phyloP scores from a whole-genome alignment of 768 basidiomycete species.

The Ephemerocybe angulata region DNA sequence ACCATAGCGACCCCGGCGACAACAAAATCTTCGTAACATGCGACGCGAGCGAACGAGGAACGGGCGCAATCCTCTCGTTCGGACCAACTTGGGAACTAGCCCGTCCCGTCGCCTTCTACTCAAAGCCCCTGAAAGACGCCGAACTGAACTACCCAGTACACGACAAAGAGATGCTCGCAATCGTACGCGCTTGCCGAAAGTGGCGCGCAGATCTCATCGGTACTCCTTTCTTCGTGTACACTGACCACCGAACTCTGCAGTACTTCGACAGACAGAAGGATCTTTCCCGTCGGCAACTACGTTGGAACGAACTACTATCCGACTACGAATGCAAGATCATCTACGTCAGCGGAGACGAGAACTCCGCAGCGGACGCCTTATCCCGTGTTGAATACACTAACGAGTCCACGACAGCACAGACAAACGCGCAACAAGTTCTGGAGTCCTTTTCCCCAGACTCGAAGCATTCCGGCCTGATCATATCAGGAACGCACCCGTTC shows the following conservation, averaged over 20 bases:
- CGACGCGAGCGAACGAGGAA: constrained; percentile 25
- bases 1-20: constrained; percentile 11
- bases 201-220: constrained; percentile 22
- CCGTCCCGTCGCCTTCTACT: constrained; percentile 30
- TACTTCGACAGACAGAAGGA: constrained; percentile 26
- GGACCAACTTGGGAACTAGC: constrained; percentile 27
- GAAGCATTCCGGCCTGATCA: background rate
- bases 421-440: background rate
- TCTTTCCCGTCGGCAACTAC: constrained; percentile 24
- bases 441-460: background rate
- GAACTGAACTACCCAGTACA: constrained; percentile 32
- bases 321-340: constrained; percentile 32
- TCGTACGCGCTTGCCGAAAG: constrained; percentile 24
- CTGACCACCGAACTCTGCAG: constrained; percentile 34
- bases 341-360: constrained; percentile 32
- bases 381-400: too few relatives aligned
- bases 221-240: constrained; percentile 22
- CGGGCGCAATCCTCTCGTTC: constrained; percentile 27
- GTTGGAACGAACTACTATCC: constrained; percentile 29
- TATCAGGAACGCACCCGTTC: too few relatives aligned
- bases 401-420: too few relatives aligned
- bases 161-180: constrained; percentile 34
- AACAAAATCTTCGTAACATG: constrained; percentile 31
- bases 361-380: constrained; percentile 33
- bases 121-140: constrained; percentile 19